Base-by-base conservation (phyloP, 1,284 basidiomycete species). In the Clitocybe nebularis region DNA sequence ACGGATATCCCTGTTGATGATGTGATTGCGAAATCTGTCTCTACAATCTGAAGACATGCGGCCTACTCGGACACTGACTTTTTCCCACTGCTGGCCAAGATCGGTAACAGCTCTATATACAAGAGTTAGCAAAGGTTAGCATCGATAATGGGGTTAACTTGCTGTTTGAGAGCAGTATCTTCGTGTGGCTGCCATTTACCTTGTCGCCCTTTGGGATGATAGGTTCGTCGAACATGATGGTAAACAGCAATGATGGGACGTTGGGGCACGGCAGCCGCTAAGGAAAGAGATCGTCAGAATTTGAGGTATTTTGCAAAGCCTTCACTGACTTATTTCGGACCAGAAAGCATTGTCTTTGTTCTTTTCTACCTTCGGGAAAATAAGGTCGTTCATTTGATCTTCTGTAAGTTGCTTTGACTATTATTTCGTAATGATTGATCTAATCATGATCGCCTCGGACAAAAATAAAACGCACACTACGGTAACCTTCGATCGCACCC, bases 231-330 rank as follows among this genome's bases (percentile, higher is more conserved):
- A 36, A 90, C 75, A 57, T 89, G 78, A 53, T 91, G 86, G 58
- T 90, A 92, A 3, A 92, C 81, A 16, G 87, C 81, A 34, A 84
- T 80, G 44, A 92, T 78, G 2, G 87, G 85, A 7, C 89, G 79
- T 47, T 80, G 70, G 36, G 84, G 79, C 28, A 92, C 67, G 13
- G 84, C 75, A 35, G 71, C 57, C 29, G 87, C 87, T 89, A 48
- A 11, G 41, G 29, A 40, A 48, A 28, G 21, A 41, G 25, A 49
- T 39, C 22, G 10, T 23, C 6, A 6, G 36, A 38, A 32, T 19
- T 23, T 16, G 34, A 5, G 20, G 23, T 10, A 11, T 25, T 10
- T n/a, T n/a, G 5, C 14, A 35, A 8, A 23, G 40, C n/a, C 32
- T 29, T 36, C 4, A 67, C 81, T 24, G 51, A 89, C 87, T 85